Evolutionary conservation across 192 early-diverging fungal species (phyloP).

Genomic region (Umbelopsis ramanniana): DNA sequence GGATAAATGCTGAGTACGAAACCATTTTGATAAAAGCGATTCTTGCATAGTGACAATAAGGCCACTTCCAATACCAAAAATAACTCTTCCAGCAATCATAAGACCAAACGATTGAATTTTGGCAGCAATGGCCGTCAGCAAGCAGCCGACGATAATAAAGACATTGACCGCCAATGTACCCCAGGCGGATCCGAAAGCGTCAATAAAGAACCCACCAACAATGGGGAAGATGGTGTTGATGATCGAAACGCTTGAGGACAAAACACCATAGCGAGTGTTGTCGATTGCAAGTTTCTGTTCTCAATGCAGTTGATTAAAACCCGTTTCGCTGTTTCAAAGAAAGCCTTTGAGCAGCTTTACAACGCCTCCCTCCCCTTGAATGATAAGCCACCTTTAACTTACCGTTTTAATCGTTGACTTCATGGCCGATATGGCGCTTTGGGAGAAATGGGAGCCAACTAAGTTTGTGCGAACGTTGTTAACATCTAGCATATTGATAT

Average conservation of each 20-base stretch:
- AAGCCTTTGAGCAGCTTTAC: too few relatives aligned
- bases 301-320: background rate
- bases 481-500: background rate
- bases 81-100: slow-evolving; percentile 58
- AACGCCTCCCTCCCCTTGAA: too few relatives aligned
- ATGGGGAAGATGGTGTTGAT: slow-evolving; percentile 64
- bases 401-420: slow-evolving; percentile 76
- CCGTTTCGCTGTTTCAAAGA: background rate
- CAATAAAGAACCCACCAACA: slow-evolving; percentile 61
- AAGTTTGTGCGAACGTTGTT: background rate
- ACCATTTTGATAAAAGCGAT: slow-evolving; percentile 76
- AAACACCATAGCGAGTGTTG: slow-evolving; percentile 64
- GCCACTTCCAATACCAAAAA: slow-evolving; percentile 72
- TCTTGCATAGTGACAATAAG: slow-evolving; percentile 79
- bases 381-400: slow-evolving; percentile 16
- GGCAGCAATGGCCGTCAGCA: slow-evolving; percentile 54
- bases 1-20: slow-evolving; percentile 67
- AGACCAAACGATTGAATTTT: slow-evolving; percentile 49
- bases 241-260: slow-evolving; percentile 63
- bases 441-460: slow-evolving; percentile 75
- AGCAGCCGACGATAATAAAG: slow-evolving; percentile 61
- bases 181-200: slow-evolving; percentile 63
- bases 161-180: slow-evolving; percentile 58
- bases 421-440: slow-evolving; percentile 69
- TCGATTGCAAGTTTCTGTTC: slow-evolving; percentile 59